Conservation (phyloP, 2,329 filamentous ascomycete genomes). For the Calonectria montana region DNA sequence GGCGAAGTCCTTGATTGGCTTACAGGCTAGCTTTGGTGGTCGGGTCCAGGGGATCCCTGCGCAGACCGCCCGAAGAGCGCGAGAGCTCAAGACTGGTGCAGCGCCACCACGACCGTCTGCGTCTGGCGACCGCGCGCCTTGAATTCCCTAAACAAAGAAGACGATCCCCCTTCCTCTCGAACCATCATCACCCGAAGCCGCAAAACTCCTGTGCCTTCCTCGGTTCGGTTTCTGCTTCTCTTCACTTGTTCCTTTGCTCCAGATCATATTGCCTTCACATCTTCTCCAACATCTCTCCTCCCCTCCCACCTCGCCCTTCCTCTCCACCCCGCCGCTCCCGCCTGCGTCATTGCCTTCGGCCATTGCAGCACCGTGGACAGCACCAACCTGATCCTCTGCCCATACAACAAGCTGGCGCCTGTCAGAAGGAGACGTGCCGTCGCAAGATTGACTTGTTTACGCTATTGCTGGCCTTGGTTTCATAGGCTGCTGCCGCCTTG, state of each 20-base stretch:
- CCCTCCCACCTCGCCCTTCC: too few species aligned
- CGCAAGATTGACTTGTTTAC: neutral
- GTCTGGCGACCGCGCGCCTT: neutral
- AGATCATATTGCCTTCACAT: neutral
- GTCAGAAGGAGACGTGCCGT: neutral
- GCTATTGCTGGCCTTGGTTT: neutral
- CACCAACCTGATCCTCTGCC: too few species aligned
- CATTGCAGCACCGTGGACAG: neutral
- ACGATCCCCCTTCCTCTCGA: neutral
- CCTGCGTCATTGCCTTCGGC: neutral
- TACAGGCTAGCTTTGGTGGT: too few species aligned
- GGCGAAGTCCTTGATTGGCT: too few species aligned
- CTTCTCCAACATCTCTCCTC: neutral
- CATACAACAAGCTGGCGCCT: neutral
- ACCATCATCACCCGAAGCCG: neutral
- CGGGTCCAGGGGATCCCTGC: too few species aligned
- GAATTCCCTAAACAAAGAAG: neutral
- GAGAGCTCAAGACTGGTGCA: neutral
- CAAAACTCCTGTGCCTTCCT: neutral
- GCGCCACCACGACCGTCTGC: neutral
- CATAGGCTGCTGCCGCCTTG: neutral
- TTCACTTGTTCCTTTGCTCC: neutral
- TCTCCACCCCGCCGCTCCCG: neutral
- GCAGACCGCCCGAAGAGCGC: too few species aligned
- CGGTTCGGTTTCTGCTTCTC: too few species aligned